Evolutionary conservation across 2,329 filamentous ascomycete genomes (phyloP), one percentile per base, ranked within the genome.

Genomic region (Lizonia empirigonia): DNA sequence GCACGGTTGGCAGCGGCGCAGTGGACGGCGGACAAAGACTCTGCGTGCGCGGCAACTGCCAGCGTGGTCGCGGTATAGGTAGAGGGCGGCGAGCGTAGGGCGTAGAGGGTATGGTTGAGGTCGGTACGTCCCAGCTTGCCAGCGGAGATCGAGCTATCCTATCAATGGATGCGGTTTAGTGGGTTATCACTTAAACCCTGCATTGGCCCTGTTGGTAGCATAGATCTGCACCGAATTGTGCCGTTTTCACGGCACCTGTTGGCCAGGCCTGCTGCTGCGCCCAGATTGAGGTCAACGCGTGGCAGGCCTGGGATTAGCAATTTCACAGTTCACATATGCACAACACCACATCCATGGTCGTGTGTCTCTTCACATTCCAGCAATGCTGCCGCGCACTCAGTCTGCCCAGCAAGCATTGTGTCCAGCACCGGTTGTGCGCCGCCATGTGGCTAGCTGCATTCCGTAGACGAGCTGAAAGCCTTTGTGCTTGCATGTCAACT

Each of bases 11-110:
- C 34, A 59, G 54, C 51, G 41, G 54, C 53, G 52, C 49, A 52
- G 49, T 44, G 38, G 39, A 41, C 26, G 50, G 39, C 40, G 53
- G 49, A 59, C 59, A 60, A 59, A 56, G 54, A 60, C 55, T 52
- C 61, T 52, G 62, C 61, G 53, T 49, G 54, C 46, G 53, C 64
- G 60, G 59, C 54, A 53, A 60, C 56, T 53, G 53, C 59, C 59
- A 54, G 44, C 50, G 46, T 45, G 36, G 49, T 48, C 45, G 55
- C 56, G 57, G 45, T 35, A 40, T 53, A 56, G 56, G 49, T 38
- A 53, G 53, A 50, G 40, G 24, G 53, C 50, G 59, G 44, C 37
- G 54, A 58, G 51, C 49, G 50, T 41, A 50, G 47, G 56, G 52
- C 53, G 53, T 45, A 50, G 47, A 45, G 39, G 40, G 53, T 53